Evolutionary conservation across 805 yeast species (phyloP).

Genomic region (Babjeviella inositovora): DNA sequence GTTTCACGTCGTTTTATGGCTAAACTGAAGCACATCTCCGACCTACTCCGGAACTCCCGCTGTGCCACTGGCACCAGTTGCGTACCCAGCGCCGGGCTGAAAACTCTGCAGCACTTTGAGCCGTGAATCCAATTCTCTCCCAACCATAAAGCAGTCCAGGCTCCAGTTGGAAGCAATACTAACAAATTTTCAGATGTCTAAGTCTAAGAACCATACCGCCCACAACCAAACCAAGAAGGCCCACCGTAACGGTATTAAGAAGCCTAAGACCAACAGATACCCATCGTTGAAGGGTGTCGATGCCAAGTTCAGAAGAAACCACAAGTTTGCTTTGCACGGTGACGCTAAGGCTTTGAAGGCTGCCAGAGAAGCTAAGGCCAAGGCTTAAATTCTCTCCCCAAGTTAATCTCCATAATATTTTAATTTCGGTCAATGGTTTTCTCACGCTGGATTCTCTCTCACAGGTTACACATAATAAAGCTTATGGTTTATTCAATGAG

Average conservation of each 20-base stretch:
- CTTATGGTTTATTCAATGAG: too few species aligned
- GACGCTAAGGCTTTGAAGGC: conserved; percentile 89
- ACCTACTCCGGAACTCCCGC: too few species aligned
- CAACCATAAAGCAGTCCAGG: too few species aligned
- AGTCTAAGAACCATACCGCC: conserved; percentile 99
- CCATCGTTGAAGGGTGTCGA: conserved; percentile 98
- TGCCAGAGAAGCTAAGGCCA: conserved; percentile 39
- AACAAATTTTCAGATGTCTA: conserved; percentile 57
- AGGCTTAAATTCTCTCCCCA: conserved; percentile 17
- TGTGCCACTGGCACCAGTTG: too few species aligned
- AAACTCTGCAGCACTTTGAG: too few species aligned
- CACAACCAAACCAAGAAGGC: conserved; percentile 99
- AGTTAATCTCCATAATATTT: not conserved
- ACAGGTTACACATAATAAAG: too few species aligned
- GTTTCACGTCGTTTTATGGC: too few species aligned
- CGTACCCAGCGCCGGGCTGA: too few species aligned
- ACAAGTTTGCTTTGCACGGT: conserved; percentile 97
- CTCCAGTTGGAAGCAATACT: too few species aligned
- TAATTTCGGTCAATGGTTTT: not conserved
- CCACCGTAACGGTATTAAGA: conserved; percentile 99
- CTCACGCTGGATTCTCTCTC: not conserved
- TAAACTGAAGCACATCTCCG: too few species aligned
- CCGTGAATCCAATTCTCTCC: too few species aligned
- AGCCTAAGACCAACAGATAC: conserved; percentile 96
- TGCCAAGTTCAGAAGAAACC: conserved; percentile 99